A percentile compares a stretch with the other conserved stretches of the same genome.
Evolutionary conservation across 345 rosid genomes (phyloP).

Genomic region (Toxicodendron radicans): DNA sequence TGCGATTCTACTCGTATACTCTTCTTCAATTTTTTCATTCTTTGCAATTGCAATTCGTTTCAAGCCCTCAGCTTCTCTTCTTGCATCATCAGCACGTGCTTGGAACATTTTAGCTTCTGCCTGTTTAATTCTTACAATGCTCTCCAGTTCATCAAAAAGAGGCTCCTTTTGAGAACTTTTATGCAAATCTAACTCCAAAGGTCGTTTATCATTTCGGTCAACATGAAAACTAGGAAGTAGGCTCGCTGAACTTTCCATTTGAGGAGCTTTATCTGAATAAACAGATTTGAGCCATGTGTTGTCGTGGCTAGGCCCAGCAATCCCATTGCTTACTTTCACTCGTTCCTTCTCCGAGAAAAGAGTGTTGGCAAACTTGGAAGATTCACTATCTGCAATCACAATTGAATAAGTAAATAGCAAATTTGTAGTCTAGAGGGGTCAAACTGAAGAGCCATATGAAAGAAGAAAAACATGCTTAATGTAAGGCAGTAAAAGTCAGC

Average conservation of each 20-base stretch:
- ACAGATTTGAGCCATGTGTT: slow-evolving; percentile 54
- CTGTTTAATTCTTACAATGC: slow-evolving; percentile 78
- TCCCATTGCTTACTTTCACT: slow-evolving; percentile 48
- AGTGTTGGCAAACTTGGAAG: slow-evolving; percentile 41
- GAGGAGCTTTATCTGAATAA: slow-evolving; percentile 56
- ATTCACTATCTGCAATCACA: slow-evolving; percentile 63
- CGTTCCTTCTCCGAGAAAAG: slow-evolving; percentile 47
- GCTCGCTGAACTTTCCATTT: slow-evolving; percentile 54
- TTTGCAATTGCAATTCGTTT: slow-evolving; percentile 72
- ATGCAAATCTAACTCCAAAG: slow-evolving; percentile 42
- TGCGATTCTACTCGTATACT: slow-evolving; percentile 51
- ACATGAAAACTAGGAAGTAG: slow-evolving; percentile 44
- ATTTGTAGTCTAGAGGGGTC: too few species aligned
- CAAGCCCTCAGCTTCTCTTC: slow-evolving; percentile 86
- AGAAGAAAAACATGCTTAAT: background rate
- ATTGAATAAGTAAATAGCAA: slow-evolving; percentile 2
- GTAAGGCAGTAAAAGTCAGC: background rate
- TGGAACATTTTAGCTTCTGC: slow-evolving; percentile 95
- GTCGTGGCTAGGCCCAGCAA: slow-evolving; percentile 58
- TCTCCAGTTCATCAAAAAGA: slow-evolving; percentile 82
- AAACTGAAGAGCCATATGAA: background rate
- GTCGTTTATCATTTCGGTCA: slow-evolving; percentile 49
- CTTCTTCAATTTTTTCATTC: slow-evolving; percentile 78
- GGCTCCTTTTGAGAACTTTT: slow-evolving; percentile 53
- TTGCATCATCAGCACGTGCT: slow-evolving; percentile 83